Percentiles rank a stretch among this genome's conserved stretches.
Evolutionary conservation across 169 alveolate species (phyloP).

Genomic region (Plasmodium knowlesi): DNA sequence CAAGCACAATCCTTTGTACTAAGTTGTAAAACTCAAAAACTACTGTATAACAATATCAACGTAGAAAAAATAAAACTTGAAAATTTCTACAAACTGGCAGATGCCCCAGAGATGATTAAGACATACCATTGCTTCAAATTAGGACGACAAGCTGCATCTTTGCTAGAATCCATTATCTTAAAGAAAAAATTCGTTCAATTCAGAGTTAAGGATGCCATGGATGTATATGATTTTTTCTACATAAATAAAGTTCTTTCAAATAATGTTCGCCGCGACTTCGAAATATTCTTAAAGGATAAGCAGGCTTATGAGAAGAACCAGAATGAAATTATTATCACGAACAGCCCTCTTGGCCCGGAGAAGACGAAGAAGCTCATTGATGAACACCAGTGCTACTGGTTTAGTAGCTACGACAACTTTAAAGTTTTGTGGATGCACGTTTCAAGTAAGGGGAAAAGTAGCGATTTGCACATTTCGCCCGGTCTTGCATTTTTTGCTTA

Average conservation of each 20-base stretch:
- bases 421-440: slow-evolving; percentile 60
- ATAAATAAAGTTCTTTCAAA: slow-evolving; percentile 4
- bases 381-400: slow-evolving; percentile 42
- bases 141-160: slow-evolving; percentile 52
- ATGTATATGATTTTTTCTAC: slow-evolving; percentile 62
- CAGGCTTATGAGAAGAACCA: slow-evolving; percentile 1
- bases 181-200: slow-evolving; percentile 50
- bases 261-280: background rate
- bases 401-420: slow-evolving; percentile 40
- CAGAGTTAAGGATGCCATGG: slow-evolving; percentile 45
- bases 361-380: slow-evolving; percentile 18
- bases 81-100: slow-evolving; percentile 12
- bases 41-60: slow-evolving; percentile 10
- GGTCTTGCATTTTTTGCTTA: background rate
- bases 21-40: slow-evolving; percentile 17
- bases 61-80: background rate
- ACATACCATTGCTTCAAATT: slow-evolving; percentile 50
- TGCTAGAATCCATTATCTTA: slow-evolving; percentile 45
- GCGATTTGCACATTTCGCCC: background rate
- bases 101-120: slow-evolving; percentile 57
- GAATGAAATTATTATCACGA: background rate
- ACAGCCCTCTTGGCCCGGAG: slow-evolving; percentile 7
- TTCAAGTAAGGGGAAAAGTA: slow-evolving; percentile 4
- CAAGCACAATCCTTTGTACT: slow-evolving; percentile 12
- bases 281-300: slow-evolving; percentile 15